Percentiles rank a stretch among this genome's conserved stretches.
phyloP scores from a whole-genome alignment of 345 rosid genomes.

The Aquilaria sinensis region DNA sequence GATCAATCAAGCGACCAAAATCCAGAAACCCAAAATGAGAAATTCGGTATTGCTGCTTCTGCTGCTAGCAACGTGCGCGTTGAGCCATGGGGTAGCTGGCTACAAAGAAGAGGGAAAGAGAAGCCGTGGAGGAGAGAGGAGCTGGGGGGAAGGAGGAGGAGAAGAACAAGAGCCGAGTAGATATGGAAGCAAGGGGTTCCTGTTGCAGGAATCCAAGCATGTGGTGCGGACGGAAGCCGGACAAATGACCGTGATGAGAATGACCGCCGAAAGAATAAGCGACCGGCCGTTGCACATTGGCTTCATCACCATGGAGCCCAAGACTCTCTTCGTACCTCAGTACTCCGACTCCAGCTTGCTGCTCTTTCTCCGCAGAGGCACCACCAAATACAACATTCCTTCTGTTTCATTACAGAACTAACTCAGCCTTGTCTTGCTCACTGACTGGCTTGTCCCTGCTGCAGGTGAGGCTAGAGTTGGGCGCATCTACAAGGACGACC shows the following conservation, averaged over 20 bases:
- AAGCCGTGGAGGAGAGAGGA: slow-evolving; percentile 10
- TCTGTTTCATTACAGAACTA: no score
- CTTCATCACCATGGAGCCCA: slow-evolving; percentile 84
- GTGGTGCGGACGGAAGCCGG: slow-evolving; percentile 80
- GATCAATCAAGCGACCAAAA: not conserved
- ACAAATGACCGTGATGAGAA: slow-evolving; percentile 49
- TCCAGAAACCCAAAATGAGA: slow-evolving; percentile 12
- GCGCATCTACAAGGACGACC: slow-evolving; percentile 39
- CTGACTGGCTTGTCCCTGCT: not conserved
- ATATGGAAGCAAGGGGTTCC: slow-evolving; percentile 29
- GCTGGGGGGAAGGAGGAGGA: slow-evolving; percentile 3
- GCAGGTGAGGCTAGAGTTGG: slow-evolving; percentile 88
- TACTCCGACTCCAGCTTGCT: slow-evolving; percentile 69
- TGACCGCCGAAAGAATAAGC: slow-evolving; percentile 30
- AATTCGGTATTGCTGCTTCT: slow-evolving; percentile 13
- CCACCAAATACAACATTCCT: not conserved
- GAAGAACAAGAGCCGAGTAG: not conserved
- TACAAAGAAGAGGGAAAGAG: slow-evolving; percentile 18
- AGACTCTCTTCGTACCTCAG: slow-evolving; percentile 71
- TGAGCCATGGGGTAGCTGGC: slow-evolving; percentile 29
- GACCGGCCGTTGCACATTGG: slow-evolving; percentile 71
- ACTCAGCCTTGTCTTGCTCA: not conserved
- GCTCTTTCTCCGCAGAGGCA: slow-evolving; percentile 67
- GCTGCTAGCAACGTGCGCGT: slow-evolving; percentile 26
- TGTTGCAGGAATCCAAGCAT: slow-evolving; percentile 45